Evolutionary conservation across 805 yeast species (phyloP), one percentile per base, ranked within the genome.

Genomic region (Ogataea pilisensis): DNA sequence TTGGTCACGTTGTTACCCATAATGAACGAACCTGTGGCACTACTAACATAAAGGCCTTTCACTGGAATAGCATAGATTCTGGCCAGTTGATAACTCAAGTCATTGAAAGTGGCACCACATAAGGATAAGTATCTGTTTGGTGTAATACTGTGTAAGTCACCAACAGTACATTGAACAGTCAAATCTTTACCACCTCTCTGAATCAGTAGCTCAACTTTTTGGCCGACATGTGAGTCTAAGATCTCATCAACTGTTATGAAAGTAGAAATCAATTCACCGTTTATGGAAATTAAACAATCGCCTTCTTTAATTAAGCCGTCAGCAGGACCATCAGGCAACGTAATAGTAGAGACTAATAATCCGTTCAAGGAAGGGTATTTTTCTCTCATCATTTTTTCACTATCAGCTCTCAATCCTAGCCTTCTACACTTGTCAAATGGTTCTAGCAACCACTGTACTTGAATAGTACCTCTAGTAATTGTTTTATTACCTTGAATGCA

Each of bases 341-440:
- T 78, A 4, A 87, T 73, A 42, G 85, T 87, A 1, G 95, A 95
- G 2, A 89, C 95, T 19, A 89, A 68, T 47, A 89, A 65, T 17
- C 96, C 96, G 38, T 84, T 86, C 31, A 79, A 72, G 31, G 73
- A 75, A 5, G 96, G 95, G 57, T 83, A 85, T 35, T 63, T 55
- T 31, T 72, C 64, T 55, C 97, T 78, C 31, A 90, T 85, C 41
- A 60, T 62, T 27, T 75, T 71, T 57, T 89, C 96, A 8, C 84
- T 82, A 32, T 79, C 91, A 2, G 76, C 66, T 2, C 88, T 78
- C 37, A 90, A 70, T 0, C 97, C 97, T 42, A 90, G 70, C 53
- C 97, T 75, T 54, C 85, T 76, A 67, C 97, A 90, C 61, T 86
- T 95, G 54, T 90, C 96, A 55, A 75, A 90, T 1, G 97, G 96